These are phyloP conservation scores for Angophora floribunda DNA, from an alignment of 345 rosid species.

Conservation along the genomic window DNA sequence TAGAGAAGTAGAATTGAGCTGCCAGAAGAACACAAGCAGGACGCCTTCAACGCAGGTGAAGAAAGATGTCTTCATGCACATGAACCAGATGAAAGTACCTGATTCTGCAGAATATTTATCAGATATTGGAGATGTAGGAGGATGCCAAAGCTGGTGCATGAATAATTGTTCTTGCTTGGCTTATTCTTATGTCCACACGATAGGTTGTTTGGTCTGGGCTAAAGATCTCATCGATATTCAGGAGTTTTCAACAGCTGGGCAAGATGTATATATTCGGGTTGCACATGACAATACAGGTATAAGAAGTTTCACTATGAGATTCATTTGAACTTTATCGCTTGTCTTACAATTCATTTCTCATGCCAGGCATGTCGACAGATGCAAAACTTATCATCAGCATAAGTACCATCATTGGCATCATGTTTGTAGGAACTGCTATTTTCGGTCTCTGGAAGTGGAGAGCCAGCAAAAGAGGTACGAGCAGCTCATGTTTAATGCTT, in stretches of 20 bases:
- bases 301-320: too few species aligned
- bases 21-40: not conserved
- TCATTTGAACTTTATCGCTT: too few species aligned
- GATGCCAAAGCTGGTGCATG: constrained; percentile 10
- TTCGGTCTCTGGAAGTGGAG: not conserved
- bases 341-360: not conserved
- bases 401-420: not conserved
- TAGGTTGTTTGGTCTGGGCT: constrained; percentile 3
- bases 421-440: not conserved
- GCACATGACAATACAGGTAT: not conserved
- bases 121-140: not conserved
- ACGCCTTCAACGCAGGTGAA: not conserved
- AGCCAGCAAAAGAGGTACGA: not conserved
- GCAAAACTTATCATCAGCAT: not conserved
- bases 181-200: not conserved
- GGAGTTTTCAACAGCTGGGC: not conserved
- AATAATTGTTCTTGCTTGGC: constrained; percentile 10
- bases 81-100: not conserved
- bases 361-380: not conserved
- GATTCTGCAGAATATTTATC: not conserved
- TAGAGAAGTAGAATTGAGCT: not conserved
- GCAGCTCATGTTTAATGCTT: too few species aligned
- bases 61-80: not conserved
- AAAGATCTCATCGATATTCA: not conserved
- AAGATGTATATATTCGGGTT: not conserved